Base-by-base conservation (phyloP, 257 asterid species). In the Craterostigma plantagineum region DNA sequence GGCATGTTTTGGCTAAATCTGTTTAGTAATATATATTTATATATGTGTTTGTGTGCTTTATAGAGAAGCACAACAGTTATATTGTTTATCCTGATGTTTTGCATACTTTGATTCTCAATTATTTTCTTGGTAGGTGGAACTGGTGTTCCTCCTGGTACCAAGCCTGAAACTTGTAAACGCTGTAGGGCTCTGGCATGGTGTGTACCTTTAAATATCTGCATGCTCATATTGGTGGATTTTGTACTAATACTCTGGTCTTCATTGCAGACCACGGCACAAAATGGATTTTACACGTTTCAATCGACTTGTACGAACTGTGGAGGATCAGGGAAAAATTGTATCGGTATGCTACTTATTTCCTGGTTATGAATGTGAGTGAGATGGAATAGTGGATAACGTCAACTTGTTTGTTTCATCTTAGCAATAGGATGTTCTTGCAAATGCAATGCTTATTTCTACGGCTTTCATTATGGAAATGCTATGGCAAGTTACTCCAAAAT, bases 131-230 rank as follows among this genome's bases (percentile, higher is more conserved):
- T 61, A 87, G 98, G 95, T 70, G 95, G 98, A 66, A 62, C 74
- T 46, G 98, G 98, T 12, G 95, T 87, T 53, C 98, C 98, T 62
- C 93, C 98, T 6, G 95, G 98, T 43, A 82, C 95, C 48, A 70
- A 69, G 66, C 98, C 95, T 14, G 86, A 79, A 72, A 82, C 98
- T 18, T 87, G 98, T 58, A 82, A 52, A 61, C 84, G 76, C 12
- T 87, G 98, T 56, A 73, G 60, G 98, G 98, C 50, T 68, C 98
- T 33, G 98, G 98, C 55, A 55, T 60, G 82, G 95, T 78, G 59
- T 64, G 76, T 58, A 48, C 2, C 27, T 4, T 34, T 3, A 34
- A 47, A 45, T 50, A 47, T 45, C 43, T 48, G 30, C 30, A 23
- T 23, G 30, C 44, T 55, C 16, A 34, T 45, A 38, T 18, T 39